Conservation (phyloP, 805 yeast genomes). For the Hanseniaspora mollemarum region DNA sequence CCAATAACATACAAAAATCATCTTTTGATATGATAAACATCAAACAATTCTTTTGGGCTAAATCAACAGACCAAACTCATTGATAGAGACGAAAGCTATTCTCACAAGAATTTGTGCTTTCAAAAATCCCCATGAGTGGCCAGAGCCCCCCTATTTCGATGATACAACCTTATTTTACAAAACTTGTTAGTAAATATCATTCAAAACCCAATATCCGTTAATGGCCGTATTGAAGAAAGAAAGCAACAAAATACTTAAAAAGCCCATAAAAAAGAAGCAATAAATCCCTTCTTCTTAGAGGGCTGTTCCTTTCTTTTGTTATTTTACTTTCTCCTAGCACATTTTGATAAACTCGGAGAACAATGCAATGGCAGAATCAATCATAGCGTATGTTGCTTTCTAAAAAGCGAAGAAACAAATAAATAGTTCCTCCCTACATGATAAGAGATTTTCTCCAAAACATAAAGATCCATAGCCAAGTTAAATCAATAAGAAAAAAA, state of each 20-base stretch:
- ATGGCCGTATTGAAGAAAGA: conserved; percentile 13
- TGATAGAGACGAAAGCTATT: conserved; percentile 12
- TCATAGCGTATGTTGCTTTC: conserved; percentile 11
- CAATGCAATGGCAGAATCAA: conserved; percentile 16
- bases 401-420: background rate
- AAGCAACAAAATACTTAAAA: conserved; percentile 3
- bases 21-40: conserved; percentile 5
- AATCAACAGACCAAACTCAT: background rate
- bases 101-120: conserved; percentile 14
- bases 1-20: conserved; percentile 16
- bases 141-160: conserved; percentile 15
- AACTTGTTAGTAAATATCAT: conserved; percentile 14
- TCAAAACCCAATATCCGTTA: conserved; percentile 16
- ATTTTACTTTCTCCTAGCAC: conserved; percentile 1
- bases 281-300: background rate
- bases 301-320: background rate
- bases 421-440: background rate
- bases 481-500: background rate
- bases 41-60: conserved; percentile 13
- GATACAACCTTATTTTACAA: conserved; percentile 15
- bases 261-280: background rate
- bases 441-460: background rate
- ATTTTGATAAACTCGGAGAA: conserved; percentile 16
- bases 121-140: conserved; percentile 8
- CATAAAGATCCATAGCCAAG: background rate